Percentiles rank a stretch among this genome's conserved stretches.
phyloP scores from a whole-genome alignment of 2,329 filamentous ascomycete species.

The Colletotrichum coccodes region DNA sequence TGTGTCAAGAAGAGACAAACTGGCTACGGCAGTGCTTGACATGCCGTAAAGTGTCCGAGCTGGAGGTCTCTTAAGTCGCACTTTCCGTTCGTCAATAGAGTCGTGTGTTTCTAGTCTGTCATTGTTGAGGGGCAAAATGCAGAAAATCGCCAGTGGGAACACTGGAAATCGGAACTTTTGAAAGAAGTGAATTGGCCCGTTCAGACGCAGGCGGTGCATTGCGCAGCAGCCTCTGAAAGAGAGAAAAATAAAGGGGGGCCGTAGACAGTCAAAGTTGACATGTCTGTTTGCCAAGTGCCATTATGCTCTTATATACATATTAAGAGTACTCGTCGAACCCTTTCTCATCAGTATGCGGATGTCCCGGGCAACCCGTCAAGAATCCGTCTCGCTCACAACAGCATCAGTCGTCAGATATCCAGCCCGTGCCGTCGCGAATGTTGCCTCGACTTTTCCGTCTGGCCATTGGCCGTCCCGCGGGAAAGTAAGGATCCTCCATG shows the following conservation, averaged over 20 bases:
- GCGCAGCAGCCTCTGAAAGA: constrained; percentile 2
- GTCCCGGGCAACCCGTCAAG: neutral
- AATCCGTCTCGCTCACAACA: neutral
- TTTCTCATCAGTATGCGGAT: neutral
- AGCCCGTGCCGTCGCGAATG: constrained; percentile 17
- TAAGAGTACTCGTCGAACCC: constrained; percentile 2
- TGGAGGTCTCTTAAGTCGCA: neutral
- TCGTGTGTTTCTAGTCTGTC: neutral
- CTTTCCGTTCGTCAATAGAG: neutral
- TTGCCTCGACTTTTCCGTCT: constrained; percentile 9
- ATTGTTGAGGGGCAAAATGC: neutral
- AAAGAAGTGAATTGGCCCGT: constrained; percentile 17
- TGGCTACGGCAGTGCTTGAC: neutral
- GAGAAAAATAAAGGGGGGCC: neutral
- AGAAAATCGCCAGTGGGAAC: neutral
- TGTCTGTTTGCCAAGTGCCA: constrained; percentile 1
- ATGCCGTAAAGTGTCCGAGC: neutral
- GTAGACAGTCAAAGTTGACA: neutral
- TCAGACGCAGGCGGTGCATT: neutral
- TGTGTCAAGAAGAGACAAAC: constrained; percentile 16
- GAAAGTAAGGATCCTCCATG: constrained; percentile 27
- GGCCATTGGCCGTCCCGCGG: constrained; percentile 21
- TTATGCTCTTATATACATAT: constrained; percentile 23
- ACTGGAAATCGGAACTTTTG: neutral
- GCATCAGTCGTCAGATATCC: constrained; percentile 19